These are phyloP conservation scores for Termitomyces sp. DNA, from an alignment of 768 basidiomycete genomes.

Conservation along the genomic window DNA sequence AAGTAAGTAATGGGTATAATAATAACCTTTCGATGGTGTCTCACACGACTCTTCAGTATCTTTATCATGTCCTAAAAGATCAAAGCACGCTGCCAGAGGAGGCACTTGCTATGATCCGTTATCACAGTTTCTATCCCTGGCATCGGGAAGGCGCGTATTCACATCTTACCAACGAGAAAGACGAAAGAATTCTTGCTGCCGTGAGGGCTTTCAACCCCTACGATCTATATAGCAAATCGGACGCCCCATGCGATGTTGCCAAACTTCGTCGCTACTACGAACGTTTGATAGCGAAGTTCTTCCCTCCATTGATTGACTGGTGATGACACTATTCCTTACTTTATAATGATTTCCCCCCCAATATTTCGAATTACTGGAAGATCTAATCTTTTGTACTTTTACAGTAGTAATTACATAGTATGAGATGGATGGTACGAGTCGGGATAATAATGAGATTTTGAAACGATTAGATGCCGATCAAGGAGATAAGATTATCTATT, in stretches of 20 bases:
- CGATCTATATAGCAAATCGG: conserved; percentile 89
- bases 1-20: conserved; percentile 43
- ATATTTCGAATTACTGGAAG: background rate
- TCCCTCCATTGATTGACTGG: conserved; percentile 81
- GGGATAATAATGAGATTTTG: too few species aligned
- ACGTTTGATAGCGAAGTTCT: conserved; percentile 76
- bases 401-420: too few species aligned
- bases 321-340: conserved; percentile 22
- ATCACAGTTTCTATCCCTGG: conserved; percentile 96
- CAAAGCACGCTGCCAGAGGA: conserved; percentile 78
- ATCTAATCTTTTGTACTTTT: background rate
- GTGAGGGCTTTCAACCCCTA: conserved; percentile 91
- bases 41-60: conserved; percentile 44
- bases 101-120: conserved; percentile 87
- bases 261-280: conserved; percentile 81
- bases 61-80: conserved; percentile 78
- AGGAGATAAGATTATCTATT: conserved; percentile 6
- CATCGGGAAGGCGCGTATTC: conserved; percentile 84
- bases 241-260: conserved; percentile 55
- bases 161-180: conserved; percentile 73
- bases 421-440: too few species aligned
- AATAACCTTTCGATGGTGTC: background rate
- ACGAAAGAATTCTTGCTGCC: conserved; percentile 57
- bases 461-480: background rate
- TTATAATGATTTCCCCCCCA: background rate